Evolutionary conservation across 306 rosid species (phyloP).

Genomic region (Casuarina equisetifolia): DNA sequence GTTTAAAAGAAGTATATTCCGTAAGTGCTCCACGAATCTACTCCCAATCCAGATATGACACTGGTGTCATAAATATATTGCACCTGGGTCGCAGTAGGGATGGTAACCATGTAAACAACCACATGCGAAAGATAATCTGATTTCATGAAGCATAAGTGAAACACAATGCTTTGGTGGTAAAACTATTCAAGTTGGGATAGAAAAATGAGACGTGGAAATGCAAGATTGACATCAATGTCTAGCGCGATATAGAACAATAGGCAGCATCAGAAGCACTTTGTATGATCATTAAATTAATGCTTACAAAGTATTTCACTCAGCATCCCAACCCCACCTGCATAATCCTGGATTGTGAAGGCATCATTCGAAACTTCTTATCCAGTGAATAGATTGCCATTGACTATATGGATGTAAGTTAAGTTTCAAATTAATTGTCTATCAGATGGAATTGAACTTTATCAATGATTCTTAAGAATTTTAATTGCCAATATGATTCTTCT

Average conservation of each 20-base stretch:
- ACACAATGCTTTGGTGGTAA: not conserved
- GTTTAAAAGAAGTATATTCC: not conserved
- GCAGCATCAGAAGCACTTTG: not conserved
- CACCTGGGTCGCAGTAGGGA: not conserved
- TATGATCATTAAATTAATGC: not conserved
- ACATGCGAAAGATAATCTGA: not conserved
- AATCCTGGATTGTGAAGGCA: no score
- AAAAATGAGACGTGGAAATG: not conserved
- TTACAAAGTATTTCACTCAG: not conserved
- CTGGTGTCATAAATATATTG: not conserved
- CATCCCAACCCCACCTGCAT: not conserved
- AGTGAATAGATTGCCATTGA: no score
- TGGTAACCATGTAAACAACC: not conserved
- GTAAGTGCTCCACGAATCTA: not conserved
- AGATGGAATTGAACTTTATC: no score
- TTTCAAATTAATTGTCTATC: no score
- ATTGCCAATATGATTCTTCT: no score
- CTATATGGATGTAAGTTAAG: no score
- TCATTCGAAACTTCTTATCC: no score
- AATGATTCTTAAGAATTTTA: no score
- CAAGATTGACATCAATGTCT: not conserved
- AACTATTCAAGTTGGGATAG: not conserved
- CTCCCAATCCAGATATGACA: not conserved
- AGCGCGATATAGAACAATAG: not conserved
- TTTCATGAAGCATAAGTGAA: not conserved